Percentiles rank a stretch among this genome's conserved stretches.
Conservation (phyloP, 2,329 filamentous ascomycete genomes). For the Acarospora socialis region DNA sequence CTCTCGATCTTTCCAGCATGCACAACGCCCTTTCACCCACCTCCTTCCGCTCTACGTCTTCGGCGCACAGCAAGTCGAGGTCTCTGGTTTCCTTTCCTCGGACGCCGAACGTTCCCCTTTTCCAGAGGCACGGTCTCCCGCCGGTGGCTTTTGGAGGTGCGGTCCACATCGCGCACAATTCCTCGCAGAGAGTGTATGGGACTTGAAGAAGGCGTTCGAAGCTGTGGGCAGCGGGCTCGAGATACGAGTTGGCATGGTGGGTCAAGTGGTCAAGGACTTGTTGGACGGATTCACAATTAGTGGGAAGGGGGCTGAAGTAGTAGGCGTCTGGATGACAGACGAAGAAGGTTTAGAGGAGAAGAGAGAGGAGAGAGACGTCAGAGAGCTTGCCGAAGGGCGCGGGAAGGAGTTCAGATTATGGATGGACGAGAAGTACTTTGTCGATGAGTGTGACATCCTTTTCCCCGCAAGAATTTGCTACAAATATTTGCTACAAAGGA, state of each 20-base stretch:
- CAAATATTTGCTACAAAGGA: background rate
- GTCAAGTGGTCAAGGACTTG: constrained; percentile 45
- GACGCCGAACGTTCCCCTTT: constrained; percentile 43
- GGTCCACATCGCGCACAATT: constrained; percentile 60
- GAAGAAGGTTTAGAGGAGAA: constrained; percentile 59
- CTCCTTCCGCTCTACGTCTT: constrained; percentile 59
- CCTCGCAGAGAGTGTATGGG: constrained; percentile 57
- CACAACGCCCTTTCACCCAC: constrained; percentile 40
- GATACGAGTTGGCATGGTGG: constrained; percentile 48
- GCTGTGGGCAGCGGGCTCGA: constrained; percentile 45
- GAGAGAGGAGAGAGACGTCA: constrained; percentile 45
- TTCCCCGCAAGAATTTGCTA: background rate
- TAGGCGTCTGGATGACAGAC: constrained; percentile 58
- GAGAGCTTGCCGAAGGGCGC: constrained; percentile 36
- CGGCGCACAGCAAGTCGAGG: constrained; percentile 55
- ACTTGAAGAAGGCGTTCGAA: constrained; percentile 50
- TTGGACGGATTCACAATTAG: constrained; percentile 34
- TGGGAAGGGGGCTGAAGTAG: constrained; percentile 33
- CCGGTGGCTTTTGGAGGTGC: constrained; percentile 58
- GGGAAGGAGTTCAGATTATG: constrained; percentile 50
- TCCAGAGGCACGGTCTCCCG: constrained; percentile 49
- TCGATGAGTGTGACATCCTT: constrained; percentile 50
- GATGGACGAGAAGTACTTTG: constrained; percentile 62
- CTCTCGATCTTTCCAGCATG: constrained; percentile 33
- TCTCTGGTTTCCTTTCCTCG: constrained; percentile 55